Evolutionary conservation across 768 basidiomycete species (phyloP).

Genomic region (Trametes sanguinea): DNA sequence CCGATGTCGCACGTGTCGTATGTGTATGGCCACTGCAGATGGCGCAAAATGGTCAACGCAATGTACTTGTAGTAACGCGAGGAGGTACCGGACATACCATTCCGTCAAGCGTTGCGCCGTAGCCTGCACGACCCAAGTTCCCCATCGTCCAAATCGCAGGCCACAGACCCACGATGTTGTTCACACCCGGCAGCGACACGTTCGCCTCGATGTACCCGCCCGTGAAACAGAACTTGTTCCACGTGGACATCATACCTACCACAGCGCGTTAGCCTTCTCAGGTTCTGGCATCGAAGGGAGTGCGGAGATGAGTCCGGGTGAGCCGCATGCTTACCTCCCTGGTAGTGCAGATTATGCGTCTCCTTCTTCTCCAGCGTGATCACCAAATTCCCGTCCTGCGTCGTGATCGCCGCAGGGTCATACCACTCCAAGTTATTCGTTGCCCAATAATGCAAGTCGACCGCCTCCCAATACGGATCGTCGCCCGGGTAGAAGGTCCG

Average conservation of each 20-base stretch:
- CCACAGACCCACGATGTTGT: constrained; percentile 67
- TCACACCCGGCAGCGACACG: constrained; percentile 68
- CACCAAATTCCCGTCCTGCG: constrained; percentile 70
- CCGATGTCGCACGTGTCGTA: constrained; percentile 92
- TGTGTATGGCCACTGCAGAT: constrained; percentile 71
- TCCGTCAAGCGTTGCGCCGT: constrained; percentile 84
- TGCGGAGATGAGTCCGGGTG: background rate
- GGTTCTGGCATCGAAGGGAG: background rate
- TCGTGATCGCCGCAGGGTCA: constrained; percentile 76
- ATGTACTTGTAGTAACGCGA: background rate
- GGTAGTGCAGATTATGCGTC: constrained; percentile 73
- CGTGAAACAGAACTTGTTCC: constrained; percentile 96
- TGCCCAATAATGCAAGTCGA: constrained; percentile 76
- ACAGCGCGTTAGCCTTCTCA: background rate
- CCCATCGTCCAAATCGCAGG: constrained; percentile 83
- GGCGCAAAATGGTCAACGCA: background rate
- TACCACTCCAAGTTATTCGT: constrained; percentile 69
- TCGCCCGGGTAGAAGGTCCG: constrained; percentile 82
- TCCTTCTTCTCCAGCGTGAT: constrained; percentile 69
- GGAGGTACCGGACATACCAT: constrained; percentile 48
- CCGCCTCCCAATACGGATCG: constrained; percentile 90
- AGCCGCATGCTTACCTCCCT: constrained; percentile 46
- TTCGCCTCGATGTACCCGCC: constrained; percentile 77
- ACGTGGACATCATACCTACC: constrained; percentile 52
- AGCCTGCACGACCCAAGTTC: constrained; percentile 85